These are phyloP conservation scores for Lipomyces sp. DNA, from an alignment of 805 yeast species.

Conservation along the genomic window DNA sequence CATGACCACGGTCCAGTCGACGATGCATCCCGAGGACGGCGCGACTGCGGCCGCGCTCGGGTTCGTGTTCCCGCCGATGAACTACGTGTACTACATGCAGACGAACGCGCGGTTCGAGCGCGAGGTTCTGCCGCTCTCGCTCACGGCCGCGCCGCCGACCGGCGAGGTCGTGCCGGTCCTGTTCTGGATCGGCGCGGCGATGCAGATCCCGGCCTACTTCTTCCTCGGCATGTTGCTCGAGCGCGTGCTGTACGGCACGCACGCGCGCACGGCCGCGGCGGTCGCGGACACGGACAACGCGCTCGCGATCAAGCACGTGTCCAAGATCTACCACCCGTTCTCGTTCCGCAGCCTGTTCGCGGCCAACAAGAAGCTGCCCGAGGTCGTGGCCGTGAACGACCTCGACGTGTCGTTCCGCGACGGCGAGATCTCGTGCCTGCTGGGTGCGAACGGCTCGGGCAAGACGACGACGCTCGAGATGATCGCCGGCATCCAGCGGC, in stretches of 20 bases:
- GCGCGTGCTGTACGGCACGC: slow-evolving; percentile 32
- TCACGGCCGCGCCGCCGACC: slow-evolving; percentile 34
- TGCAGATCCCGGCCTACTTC: slow-evolving; percentile 36
- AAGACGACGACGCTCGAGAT: slow-evolving; percentile 41
- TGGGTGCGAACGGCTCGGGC: slow-evolving; percentile 42
- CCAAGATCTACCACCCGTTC: slow-evolving; percentile 34
- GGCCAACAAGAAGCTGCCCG: slow-evolving; percentile 13
- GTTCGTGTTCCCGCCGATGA: slow-evolving; percentile 39
- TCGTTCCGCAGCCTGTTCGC: slow-evolving; percentile 12
- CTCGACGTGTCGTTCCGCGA: slow-evolving; percentile 32
- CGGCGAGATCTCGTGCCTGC: slow-evolving; percentile 38
- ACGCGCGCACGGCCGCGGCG: slow-evolving; percentile 20
- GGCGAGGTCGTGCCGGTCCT: slow-evolving; percentile 29
- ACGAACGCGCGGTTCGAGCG: slow-evolving; percentile 36
- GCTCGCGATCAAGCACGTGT: slow-evolving; percentile 30
- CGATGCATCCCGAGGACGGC: slow-evolving; percentile 30
- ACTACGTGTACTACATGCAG: slow-evolving; percentile 37
- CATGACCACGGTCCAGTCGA: slow-evolving; percentile 35
- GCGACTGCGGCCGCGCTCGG: slow-evolving; percentile 35
- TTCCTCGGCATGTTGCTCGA: slow-evolving; percentile 33
- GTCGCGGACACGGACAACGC: slow-evolving; percentile 26
- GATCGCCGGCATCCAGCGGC: slow-evolving; percentile 38
- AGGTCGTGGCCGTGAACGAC: slow-evolving; percentile 36
- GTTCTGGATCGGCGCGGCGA: slow-evolving; percentile 37
- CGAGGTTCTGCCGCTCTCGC: slow-evolving; percentile 27